Percentiles rank a stretch among this genome's conserved stretches.
These are phyloP conservation scores for Lentithecium fluviatile DNA, from an alignment of 495 filamentous ascomycete genomes.

Conservation along the genomic window DNA sequence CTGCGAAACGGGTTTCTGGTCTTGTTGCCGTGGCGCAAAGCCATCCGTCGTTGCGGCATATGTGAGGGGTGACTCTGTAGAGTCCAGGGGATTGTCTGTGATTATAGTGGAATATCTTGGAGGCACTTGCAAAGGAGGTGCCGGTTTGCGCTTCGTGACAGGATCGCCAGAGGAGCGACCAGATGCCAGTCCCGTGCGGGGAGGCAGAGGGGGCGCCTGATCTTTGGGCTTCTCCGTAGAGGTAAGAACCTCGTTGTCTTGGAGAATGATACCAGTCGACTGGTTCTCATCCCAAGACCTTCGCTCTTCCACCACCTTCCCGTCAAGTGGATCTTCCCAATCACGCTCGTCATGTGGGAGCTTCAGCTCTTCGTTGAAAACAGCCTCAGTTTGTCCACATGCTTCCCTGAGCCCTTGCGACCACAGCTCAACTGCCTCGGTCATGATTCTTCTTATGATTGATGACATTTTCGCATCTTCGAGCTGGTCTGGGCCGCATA, in stretches of 20 bases:
- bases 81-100: slow-evolving; percentile 16
- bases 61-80: slow-evolving; percentile 40
- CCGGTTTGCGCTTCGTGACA: slow-evolving; percentile 39
- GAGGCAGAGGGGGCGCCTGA: slow-evolving; percentile 40
- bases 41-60: slow-evolving; percentile 40
- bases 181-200: slow-evolving; percentile 22
- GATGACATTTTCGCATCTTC: slow-evolving; percentile 51
- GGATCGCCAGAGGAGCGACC: slow-evolving; percentile 17
- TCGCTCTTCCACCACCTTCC: slow-evolving; percentile 11
- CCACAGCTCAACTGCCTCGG: slow-evolving; percentile 46
- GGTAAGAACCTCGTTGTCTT: slow-evolving; percentile 35
- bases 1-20: slow-evolving; percentile 1
- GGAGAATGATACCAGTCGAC: slow-evolving; percentile 38
- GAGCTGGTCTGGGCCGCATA: slow-evolving; percentile 47
- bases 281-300: slow-evolving; percentile 27
- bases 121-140: slow-evolving; percentile 37
- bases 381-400: slow-evolving; percentile 29
- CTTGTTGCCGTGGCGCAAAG: slow-evolving; percentile 30
- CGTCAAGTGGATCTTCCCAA: slow-evolving; percentile 46
- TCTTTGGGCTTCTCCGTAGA: neutral
- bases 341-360: slow-evolving; percentile 37
- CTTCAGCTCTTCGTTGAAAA: slow-evolving; percentile 36
- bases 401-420: slow-evolving; percentile 37
- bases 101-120: slow-evolving; percentile 41
- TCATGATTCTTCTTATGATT: slow-evolving; percentile 46